Base-by-base conservation (phyloP, 345 rosid species). In the Heritiera littoralis region DNA sequence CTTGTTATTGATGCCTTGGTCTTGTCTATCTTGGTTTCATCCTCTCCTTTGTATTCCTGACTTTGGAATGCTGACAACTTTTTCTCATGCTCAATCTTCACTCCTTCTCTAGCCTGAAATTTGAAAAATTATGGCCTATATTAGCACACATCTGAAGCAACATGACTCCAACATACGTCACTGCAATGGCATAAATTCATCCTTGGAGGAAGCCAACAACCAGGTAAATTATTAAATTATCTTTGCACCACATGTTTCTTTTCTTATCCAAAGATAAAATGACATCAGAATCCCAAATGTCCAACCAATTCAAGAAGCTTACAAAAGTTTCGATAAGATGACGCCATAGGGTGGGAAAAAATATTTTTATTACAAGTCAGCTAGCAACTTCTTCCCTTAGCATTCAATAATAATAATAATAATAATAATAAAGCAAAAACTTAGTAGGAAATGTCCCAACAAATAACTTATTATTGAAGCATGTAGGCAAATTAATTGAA, bases 31-130 rank as follows among this genome's bases (percentile, higher is more conserved):
- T 96, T 96, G 15, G 85, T 66, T 77, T 90, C 98, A 82, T 89
- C 93, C 23, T 89, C 96, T 23, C 98, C 99, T 82, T 92, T 96
- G 86, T 90, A 89, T 85, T 96, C 99, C 80, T 92, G 98, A 78
- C 93, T 92, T 86, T 96, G 99, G 78, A 96, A 86, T 6, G 88
- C 85, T 4, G 97, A 81, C 54, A 96, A 87, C 90, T 96, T 96
- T 83, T 86, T 96, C 74, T 90, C 91, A 72, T 92, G 97, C 85
- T 88, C 98, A 85, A 96, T 96, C 88, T 90, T 96, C 28, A 83
- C 92, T 66, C 93, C 95, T 89, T 96, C 99, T 87, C 98, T 90
- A 55, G 83, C 90, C 99, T 94, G 80, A 69, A 82, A 77, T 17
- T 82, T 58, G 68, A 80, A 23, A 40, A 75, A 38, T 65, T 20